A percentile compares a stretch with the other conserved stretches of the same genome.
These are phyloP conservation scores for Aspergillus vadensis DNA, from an alignment of 2,329 filamentous ascomycete genomes.

Conservation along the genomic window DNA sequence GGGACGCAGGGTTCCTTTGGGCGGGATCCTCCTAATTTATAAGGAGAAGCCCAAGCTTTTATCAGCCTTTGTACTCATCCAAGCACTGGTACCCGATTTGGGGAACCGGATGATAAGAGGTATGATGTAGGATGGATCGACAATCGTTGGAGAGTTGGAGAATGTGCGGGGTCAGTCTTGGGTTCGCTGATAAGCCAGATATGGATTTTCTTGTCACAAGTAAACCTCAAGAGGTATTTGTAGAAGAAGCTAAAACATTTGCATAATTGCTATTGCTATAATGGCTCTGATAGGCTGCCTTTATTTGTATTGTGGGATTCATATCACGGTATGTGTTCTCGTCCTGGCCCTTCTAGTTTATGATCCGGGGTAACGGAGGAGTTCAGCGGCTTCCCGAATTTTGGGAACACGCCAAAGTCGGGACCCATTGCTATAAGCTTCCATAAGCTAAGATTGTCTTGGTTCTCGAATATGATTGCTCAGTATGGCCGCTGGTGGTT, in stretches of 20 bases:
- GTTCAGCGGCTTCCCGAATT: neutral
- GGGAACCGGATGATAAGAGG: neutral
- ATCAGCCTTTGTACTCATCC: neutral
- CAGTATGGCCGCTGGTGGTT: neutral
- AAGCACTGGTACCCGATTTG: neutral
- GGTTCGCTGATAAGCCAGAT: neutral
- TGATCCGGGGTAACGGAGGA: neutral
- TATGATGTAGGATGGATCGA: constrained; percentile 3
- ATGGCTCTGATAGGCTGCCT: no score
- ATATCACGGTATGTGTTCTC: neutral
- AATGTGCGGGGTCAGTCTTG: neutral
- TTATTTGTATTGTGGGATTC: no score
- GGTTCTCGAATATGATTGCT: neutral
- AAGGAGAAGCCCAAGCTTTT: neutral
- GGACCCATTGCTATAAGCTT: neutral
- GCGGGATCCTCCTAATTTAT: neutral
- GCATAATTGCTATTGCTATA: no score
- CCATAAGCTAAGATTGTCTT: neutral
- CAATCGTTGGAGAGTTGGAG: neutral
- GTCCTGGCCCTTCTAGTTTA: neutral
- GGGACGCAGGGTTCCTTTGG: neutral
- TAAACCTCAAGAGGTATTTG: neutral
- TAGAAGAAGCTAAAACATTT: neutral
- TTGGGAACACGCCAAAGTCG: neutral
- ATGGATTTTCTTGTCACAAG: neutral